phyloP scores from a whole-genome alignment of 1,139 yeast species.

The Lodderomyces metapsilosis region DNA sequence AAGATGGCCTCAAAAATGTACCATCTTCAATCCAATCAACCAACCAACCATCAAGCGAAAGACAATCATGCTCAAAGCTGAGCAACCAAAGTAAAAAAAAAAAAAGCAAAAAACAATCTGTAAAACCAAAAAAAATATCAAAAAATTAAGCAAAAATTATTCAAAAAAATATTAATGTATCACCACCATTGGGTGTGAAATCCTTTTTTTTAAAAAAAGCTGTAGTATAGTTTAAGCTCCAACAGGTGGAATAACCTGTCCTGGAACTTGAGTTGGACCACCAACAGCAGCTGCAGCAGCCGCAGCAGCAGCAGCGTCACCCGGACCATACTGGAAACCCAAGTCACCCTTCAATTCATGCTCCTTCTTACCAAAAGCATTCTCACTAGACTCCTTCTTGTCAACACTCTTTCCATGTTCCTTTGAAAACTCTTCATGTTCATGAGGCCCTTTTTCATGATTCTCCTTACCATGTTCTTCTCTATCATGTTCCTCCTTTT shows the following conservation, averaged over 20 bases:
- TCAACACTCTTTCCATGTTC: background rate
- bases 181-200: no score
- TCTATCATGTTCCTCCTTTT: slow-evolving; percentile 7
- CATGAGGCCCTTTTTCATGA: slow-evolving; percentile 7
- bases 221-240: slow-evolving; percentile 4
- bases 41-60: no score
- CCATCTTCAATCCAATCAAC: no score
- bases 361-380: slow-evolving; percentile 1
- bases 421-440: slow-evolving; percentile 5
- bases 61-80: no score
- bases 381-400: slow-evolving; percentile 3
- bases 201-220: no score
- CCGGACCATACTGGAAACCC: background rate
- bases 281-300: background rate
- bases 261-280: slow-evolving; percentile 4
- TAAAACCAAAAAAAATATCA: no score
- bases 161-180: no score
- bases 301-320: background rate
- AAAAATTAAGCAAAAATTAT: no score
- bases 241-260: slow-evolving; percentile 3
- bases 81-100: no score
- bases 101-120: no score
- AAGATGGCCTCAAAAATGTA: background rate
- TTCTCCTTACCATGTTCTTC: slow-evolving; percentile 6
- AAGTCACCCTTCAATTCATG: slow-evolving; percentile 2